A percentile compares a stretch with the other conserved stretches of the same genome.
phyloP scores from a whole-genome alignment of 192 early-diverging fungal genomes.

The Umbelopsis ramanniana region DNA sequence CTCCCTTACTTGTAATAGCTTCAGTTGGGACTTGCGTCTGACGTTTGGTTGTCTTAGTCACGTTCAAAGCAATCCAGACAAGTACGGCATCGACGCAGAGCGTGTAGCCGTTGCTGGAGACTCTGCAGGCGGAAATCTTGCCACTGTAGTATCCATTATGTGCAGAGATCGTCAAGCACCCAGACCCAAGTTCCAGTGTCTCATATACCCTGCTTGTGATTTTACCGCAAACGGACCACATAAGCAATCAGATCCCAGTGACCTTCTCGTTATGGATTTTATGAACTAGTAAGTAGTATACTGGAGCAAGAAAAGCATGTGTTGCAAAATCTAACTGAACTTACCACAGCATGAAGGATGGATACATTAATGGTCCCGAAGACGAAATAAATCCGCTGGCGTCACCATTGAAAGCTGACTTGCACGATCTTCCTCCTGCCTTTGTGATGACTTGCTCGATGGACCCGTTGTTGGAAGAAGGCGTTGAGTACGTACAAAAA shows the following conservation, averaged over 20 bases:
- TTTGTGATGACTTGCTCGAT: conserved; percentile 1
- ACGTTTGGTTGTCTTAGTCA: not conserved
- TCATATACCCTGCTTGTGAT: conserved; percentile 21
- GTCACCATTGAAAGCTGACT: conserved; percentile 2
- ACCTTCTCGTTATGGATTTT: not conserved
- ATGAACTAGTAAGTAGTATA: not conserved
- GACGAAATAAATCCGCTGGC: not conserved
- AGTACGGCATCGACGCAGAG: conserved; percentile 37
- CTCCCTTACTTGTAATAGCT: not conserved
- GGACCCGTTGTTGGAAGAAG: conserved; percentile 8
- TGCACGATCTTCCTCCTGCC: conserved; percentile 15
- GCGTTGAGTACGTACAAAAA: not conserved
- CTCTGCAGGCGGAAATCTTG: conserved; percentile 56
- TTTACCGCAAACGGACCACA: not conserved
- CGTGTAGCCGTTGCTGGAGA: conserved; percentile 57
- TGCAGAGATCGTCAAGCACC: not conserved
- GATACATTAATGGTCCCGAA: not conserved
- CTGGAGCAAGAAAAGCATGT: not conserved
- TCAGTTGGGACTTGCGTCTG: not conserved
- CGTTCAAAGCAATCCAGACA: conserved; percentile 28
- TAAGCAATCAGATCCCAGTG: not conserved
- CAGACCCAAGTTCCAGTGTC: conserved; percentile 3
- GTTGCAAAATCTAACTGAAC: not conserved
- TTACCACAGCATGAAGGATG: not conserved
- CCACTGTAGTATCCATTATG: conserved; percentile 36